Evolutionary conservation across 2,329 filamentous ascomycete genomes (phyloP), one percentile per base, ranked within the genome.

Genomic region (Aureobasidium sp.): DNA sequence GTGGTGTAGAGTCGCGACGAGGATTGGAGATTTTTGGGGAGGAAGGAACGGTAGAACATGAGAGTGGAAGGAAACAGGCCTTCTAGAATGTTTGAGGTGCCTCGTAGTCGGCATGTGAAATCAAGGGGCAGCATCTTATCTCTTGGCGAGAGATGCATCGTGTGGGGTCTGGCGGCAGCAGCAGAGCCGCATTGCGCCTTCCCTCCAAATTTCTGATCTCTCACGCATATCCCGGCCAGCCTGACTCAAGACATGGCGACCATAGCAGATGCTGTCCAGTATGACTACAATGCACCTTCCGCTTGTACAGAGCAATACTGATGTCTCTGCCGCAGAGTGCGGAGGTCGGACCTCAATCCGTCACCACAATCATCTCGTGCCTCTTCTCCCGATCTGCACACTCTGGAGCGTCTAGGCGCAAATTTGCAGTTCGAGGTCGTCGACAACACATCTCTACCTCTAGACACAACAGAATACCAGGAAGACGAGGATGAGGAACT

Each of bases 401-500:
- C 37, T 3, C 25, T 54, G 14, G 52, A 54, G 16, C 34, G 52
- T 14, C 42, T 54, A 17, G 41, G 52, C 24, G 42, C 52, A 34
- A 49, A 44, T 14, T 3, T 47, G n/a, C 42, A 49, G 19, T 54
- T 47, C 27, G 52, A 54, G n/a, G 2, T 54, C 6, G 42, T 54
- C 34, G 42, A 45, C 17, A 40, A 39, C n/a, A 22, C 42, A 25
- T 7, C 17, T 1, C 41, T 27, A 3, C 7, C 21, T 4, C 4
- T 47, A 32, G 10, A 35, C 2, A 25, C 25, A 8, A 32, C 10
- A n/a, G 37, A 35, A 6, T 29, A 39, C 14, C 42, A 41, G 6
- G 41, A 57, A 17, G 54, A 55, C 2, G 55, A 60, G n/a, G 60
- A 59, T 3, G 61, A 62, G 21, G 61, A 64, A 19, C 48, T 62